phyloP scores from a whole-genome alignment of 179 eudicot species.

The Beta corolliflora region DNA sequence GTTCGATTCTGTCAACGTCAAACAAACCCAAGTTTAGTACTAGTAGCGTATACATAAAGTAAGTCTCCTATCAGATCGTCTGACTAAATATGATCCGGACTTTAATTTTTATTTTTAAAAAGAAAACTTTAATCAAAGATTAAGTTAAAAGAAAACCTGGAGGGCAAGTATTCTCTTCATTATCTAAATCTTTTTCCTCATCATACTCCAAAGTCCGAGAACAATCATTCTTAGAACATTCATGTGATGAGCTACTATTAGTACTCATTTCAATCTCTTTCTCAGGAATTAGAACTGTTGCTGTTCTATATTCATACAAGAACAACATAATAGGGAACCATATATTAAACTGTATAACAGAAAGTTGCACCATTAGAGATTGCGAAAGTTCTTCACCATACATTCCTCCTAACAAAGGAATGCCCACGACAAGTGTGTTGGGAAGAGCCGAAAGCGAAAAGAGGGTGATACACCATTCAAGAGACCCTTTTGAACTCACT shows the following conservation, averaged over 20 bases:
- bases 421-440: conserved; percentile 86
- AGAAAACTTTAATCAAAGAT: neutral
- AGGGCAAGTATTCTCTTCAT: conserved; percentile 45
- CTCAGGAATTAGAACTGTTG: conserved; percentile 60
- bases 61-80: neutral
- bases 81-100: too few relatives aligned
- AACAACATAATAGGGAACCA: conserved; percentile 40
- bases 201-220: conserved; percentile 62
- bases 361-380: conserved; percentile 74
- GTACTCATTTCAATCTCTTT: too few relatives aligned
- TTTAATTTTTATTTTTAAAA: too few relatives aligned
- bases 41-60: neutral
- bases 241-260: neutral
- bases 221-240: conserved; percentile 31
- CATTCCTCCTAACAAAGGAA: conserved; percentile 80
- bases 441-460: conserved; percentile 78
- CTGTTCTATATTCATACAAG: conserved; percentile 73
- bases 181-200: conserved; percentile 58
- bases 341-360: conserved; percentile 64
- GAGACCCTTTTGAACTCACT: conserved; percentile 48
- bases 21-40: too few relatives aligned
- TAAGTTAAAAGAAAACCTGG: conserved; percentile 39
- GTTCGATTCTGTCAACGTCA: conserved; percentile 44
- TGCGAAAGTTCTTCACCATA: conserved; percentile 66
- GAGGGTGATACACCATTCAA: conserved; percentile 78